phyloP scores from a whole-genome alignment of 306 rosid genomes.

The Rosa lucieae region DNA sequence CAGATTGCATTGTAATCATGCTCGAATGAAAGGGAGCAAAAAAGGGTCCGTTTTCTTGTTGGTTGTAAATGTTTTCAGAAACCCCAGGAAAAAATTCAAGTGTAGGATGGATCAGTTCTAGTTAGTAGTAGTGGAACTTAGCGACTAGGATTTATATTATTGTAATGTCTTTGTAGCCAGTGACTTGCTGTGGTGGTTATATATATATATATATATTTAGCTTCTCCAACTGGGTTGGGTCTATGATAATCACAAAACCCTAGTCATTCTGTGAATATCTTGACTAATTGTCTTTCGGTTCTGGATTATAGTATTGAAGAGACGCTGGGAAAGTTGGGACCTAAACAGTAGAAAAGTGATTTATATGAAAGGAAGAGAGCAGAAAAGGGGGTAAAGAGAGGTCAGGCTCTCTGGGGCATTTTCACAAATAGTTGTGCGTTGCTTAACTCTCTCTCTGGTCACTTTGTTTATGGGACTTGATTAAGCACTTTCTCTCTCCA shows the following conservation, averaged over 20 bases:
- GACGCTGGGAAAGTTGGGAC: conserved; percentile 31
- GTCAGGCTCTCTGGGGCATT: conserved; percentile 20
- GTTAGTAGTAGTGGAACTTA: background rate
- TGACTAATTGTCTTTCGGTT: background rate
- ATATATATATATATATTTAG: background rate
- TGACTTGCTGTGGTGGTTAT: background rate
- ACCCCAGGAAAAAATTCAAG: background rate
- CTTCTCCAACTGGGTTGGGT: conserved; percentile 1
- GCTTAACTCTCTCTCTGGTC: background rate
- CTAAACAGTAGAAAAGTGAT: conserved; percentile 34
- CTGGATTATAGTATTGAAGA: conserved; percentile 4
- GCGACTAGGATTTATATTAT: conserved; percentile 4
- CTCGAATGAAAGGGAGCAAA: background rate
- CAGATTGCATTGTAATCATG: background rate
- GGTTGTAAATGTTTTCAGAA: conserved; percentile 37
- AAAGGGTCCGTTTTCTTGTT: background rate
- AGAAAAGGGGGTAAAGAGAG: background rate
- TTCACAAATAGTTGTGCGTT: background rate
- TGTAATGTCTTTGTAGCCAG: background rate
- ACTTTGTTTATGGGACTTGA: background rate
- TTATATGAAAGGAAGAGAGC: conserved; percentile 13
- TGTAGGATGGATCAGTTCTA: background rate
- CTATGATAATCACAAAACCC: background rate
- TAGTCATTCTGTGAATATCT: conserved; percentile 6
- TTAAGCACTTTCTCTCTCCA: background rate